Evolutionary conservation across 768 basidiomycete species (phyloP), one percentile per base, ranked within the genome.

Genomic region (Cystofilobasidium macerans): DNA sequence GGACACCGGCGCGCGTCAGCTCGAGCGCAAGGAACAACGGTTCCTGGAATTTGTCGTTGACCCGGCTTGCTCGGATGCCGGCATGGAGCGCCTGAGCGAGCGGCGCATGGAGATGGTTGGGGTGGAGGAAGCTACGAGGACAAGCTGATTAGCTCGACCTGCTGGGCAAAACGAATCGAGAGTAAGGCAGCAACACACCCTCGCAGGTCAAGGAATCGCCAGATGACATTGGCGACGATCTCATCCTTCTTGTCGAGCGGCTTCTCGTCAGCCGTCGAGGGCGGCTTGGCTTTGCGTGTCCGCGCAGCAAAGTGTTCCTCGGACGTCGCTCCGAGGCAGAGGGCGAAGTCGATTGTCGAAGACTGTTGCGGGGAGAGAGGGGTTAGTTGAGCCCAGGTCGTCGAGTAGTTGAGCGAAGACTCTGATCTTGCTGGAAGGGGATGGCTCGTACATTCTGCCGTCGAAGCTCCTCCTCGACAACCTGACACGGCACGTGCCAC

Each of bases 1-100:
- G 87, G 28, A 95, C 93, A 2, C 92, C 91, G n/a, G 92, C 91
- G 71, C 93, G 82, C 69, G 94, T 86, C 28, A 99, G 83, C 77
- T 99, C 95, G 75, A 98, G 81, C 77, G 95, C 91, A 73, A 98
- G 78, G 76, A 91, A 98, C 0, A 98, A 79, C 2, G 95, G 83
- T 76, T 98, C 95, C 76, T 99, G 95, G 81, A 98, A 97, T 78
- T 95, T 95, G 81, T 99, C 95, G 75, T 93, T 95, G 71, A 97
- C 77, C 43, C 88, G 84, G 8, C 88, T 84, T 38, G 79, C 80
- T 70, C 84, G 82, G 73, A 93, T 80, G 20, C 89, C 89, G 32
- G 81, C 82, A 76, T 88, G 84, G 83, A 97, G 89, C 11, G 95
- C 95, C 65, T 90, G 84, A 47, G 92, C 93, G 72, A 95, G 79